Evolutionary conservation across 2,329 filamentous ascomycete species (phyloP).

Genomic region (Trichoderma koningii): DNA sequence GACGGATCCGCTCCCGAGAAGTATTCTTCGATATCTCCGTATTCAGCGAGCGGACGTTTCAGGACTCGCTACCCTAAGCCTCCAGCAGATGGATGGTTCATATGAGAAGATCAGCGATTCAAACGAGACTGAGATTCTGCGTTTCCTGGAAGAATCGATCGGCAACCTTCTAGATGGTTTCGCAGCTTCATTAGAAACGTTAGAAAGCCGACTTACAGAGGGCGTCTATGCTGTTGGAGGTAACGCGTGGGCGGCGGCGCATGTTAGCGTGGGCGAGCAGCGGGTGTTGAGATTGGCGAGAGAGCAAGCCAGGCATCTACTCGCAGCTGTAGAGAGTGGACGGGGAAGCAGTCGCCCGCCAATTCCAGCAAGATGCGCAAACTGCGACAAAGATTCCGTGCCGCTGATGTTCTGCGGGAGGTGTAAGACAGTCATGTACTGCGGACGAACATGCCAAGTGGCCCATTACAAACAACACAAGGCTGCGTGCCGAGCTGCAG

Average conservation of each 20-base stretch:
- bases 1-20: slow-evolving; percentile 39
- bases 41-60: slow-evolving; percentile 40
- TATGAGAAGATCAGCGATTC: slow-evolving; percentile 36
- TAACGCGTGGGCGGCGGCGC: slow-evolving; percentile 43
- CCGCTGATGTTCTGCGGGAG: slow-evolving; percentile 29
- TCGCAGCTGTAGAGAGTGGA: slow-evolving; percentile 28
- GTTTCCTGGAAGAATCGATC: slow-evolving; percentile 40
- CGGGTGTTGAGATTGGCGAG: slow-evolving; percentile 39
- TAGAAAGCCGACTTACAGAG: slow-evolving; percentile 38
- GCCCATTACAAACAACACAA: slow-evolving; percentile 30
- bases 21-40: slow-evolving; percentile 41
- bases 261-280: slow-evolving; percentile 38
- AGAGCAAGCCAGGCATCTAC: slow-evolving; percentile 38
- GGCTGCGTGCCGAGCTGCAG: slow-evolving; percentile 22
- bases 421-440: slow-evolving; percentile 28
- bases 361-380: slow-evolving; percentile 18
- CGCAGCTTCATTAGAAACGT: slow-evolving; percentile 36
- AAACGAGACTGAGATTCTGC: slow-evolving; percentile 39
- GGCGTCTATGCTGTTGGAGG: slow-evolving; percentile 38
- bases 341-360: slow-evolving; percentile 2
- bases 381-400: slow-evolving; percentile 26
- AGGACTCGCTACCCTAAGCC: slow-evolving; percentile 34
- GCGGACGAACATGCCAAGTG: slow-evolving; percentile 27
- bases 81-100: slow-evolving; percentile 31
- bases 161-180: slow-evolving; percentile 37